These are phyloP conservation scores for Apiotrichum akiyoshidainum DNA, from an alignment of 1,284 basidiomycete genomes.

Conservation along the genomic window DNA sequence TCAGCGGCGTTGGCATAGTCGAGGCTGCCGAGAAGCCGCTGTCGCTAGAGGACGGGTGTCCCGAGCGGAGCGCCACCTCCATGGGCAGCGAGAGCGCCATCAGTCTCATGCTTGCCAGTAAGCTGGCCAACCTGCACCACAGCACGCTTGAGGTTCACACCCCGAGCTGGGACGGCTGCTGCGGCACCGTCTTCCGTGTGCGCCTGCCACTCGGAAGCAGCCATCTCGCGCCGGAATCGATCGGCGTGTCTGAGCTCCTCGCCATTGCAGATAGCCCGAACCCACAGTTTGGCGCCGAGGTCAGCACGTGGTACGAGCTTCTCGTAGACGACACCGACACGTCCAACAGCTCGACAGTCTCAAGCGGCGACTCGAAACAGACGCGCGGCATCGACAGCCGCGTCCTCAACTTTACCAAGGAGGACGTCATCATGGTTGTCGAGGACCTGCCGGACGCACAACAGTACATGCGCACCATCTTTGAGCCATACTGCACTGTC, in stretches of 20 bases:
- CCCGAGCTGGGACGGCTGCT: conserved; percentile 29
- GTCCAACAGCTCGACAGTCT: too few species aligned
- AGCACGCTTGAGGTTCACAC: conserved; percentile 49
- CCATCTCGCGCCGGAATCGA: conserved; percentile 25
- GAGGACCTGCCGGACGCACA: conserved; percentile 42
- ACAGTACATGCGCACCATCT: conserved; percentile 44
- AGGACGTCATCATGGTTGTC: conserved; percentile 46
- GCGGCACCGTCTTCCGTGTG: conserved; percentile 45
- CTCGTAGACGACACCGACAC: not conserved
- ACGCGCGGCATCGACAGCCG: conserved; percentile 28
- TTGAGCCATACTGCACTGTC: conserved; percentile 49
- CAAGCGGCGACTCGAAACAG: not conserved
- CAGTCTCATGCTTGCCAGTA: conserved; percentile 39
- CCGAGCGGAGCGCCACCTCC: conserved; percentile 49
- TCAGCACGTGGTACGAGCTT: not conserved
- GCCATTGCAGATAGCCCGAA: not conserved
- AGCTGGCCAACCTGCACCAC: conserved; percentile 52
- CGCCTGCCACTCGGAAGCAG: conserved; percentile 38
- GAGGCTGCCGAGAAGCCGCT: conserved; percentile 29
- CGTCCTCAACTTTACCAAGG: conserved; percentile 43
- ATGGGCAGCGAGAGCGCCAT: conserved; percentile 51
- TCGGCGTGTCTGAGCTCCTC: not conserved
- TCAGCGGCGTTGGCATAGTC: conserved; percentile 52
- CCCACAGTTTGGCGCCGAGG: not conserved
- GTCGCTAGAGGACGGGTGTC: conserved; percentile 39